A percentile compares a stretch with the other conserved stretches of the same genome.
phyloP scores from a whole-genome alignment of 73 alveolate species.

The Tetrahymena elliotti region DNA sequence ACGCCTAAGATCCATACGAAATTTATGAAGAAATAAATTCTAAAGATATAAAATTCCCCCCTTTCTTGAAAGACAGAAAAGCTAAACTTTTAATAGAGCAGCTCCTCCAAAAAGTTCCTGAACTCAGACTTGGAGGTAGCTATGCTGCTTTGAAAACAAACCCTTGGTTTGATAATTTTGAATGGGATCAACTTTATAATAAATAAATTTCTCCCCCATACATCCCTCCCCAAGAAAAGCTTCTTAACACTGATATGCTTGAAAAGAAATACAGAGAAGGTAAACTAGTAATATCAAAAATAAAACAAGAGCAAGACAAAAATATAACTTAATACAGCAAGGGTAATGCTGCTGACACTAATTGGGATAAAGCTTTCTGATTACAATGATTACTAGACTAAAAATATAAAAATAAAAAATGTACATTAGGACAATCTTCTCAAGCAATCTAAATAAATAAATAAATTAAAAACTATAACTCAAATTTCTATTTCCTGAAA shows the following conservation, averaged over 20 bases:
- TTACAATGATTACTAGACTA: not conserved
- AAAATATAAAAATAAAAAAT: too few species aligned
- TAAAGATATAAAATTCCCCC: slow-evolving; percentile 53
- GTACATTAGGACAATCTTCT: not conserved
- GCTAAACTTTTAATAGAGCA: slow-evolving; percentile 42
- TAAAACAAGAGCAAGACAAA: not conserved
- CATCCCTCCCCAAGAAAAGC: slow-evolving; percentile 15
- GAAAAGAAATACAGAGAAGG: not conserved
- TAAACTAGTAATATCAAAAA: slow-evolving; percentile 11
- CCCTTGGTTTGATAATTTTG: slow-evolving; percentile 48
- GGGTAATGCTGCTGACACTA: slow-evolving; percentile 30
- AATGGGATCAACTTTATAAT: slow-evolving; percentile 45
- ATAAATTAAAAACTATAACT: too few species aligned
- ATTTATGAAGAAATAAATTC: slow-evolving; percentile 60
- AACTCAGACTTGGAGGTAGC: slow-evolving; percentile 40
- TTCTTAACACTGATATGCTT: slow-evolving; percentile 1
- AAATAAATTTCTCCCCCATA: slow-evolving; percentile 20
- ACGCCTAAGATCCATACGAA: slow-evolving; percentile 74
- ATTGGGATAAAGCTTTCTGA: slow-evolving; percentile 36
- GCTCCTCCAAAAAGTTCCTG: slow-evolving; percentile 35
- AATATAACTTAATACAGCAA: not conserved
- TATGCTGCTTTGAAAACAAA: slow-evolving; percentile 37
- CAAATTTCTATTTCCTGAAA: too few species aligned
- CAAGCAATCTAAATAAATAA: too few species aligned
- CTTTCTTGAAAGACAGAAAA: slow-evolving; percentile 46